Evolutionary conservation across 805 yeast species (phyloP).

Genomic region (Wickerhamomyces hampshirensis): DNA sequence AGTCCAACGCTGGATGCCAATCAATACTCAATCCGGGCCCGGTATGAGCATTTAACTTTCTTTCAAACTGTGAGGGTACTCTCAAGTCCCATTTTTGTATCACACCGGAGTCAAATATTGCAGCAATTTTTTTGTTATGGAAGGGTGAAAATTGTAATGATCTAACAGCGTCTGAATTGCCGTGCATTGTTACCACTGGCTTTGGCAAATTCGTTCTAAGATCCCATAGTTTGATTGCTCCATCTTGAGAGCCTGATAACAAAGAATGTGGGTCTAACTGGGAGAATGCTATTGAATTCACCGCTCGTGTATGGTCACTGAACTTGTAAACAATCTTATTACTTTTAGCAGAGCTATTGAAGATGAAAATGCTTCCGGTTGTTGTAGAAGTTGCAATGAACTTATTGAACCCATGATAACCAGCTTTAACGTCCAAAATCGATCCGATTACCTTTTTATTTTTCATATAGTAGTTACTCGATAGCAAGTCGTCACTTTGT

Average conservation of each 20-base stretch:
- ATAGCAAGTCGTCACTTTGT: constrained; percentile 32
- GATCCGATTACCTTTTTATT: constrained; percentile 35
- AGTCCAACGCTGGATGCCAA: constrained; percentile 83
- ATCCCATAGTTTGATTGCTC: constrained; percentile 75
- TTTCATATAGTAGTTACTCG: constrained; percentile 21
- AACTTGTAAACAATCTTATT: constrained; percentile 27
- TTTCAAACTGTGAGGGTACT: constrained; percentile 54
- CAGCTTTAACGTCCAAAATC: constrained; percentile 39
- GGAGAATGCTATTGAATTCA: constrained; percentile 39
- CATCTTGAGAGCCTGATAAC: constrained; percentile 75
- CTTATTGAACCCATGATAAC: constrained; percentile 34
- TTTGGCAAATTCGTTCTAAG: constrained; percentile 41
- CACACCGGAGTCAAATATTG: constrained; percentile 86
- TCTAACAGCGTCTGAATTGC: constrained; percentile 68
- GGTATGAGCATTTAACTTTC: constrained; percentile 79
- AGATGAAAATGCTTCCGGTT: constrained; percentile 40
- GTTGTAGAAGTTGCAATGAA: constrained; percentile 41
- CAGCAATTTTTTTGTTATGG: constrained; percentile 55
- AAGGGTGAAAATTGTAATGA: constrained; percentile 50
- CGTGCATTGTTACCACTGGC: constrained; percentile 47
- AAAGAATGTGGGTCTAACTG: constrained; percentile 34
- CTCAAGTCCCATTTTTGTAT: constrained; percentile 87
- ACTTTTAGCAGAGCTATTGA: constrained; percentile 24
- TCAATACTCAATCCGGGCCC: constrained; percentile 87
- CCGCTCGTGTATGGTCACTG: constrained; percentile 41